These are phyloP conservation scores for Cornus kousa DNA, from an alignment of 148 eudicot species.

Conservation along the genomic window DNA sequence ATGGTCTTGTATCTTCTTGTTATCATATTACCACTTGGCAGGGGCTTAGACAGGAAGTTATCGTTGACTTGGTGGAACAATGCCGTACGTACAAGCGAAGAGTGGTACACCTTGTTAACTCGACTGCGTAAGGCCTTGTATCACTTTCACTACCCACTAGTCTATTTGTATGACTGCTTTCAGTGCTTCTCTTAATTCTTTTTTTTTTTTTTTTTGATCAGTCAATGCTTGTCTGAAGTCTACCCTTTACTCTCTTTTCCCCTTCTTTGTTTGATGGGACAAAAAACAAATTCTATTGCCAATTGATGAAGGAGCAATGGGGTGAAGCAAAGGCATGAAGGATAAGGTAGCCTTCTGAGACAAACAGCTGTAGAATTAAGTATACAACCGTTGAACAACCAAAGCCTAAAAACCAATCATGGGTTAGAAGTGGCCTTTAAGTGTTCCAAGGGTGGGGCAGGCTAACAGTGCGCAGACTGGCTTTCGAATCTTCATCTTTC, in stretches of 20 bases:
- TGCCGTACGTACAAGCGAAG: slow-evolving; percentile 92
- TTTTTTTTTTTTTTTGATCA: neutral
- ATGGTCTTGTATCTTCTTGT: neutral
- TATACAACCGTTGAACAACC: too few relatives aligned
- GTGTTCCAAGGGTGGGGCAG: too few relatives aligned
- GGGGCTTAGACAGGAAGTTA: slow-evolving; percentile 88
- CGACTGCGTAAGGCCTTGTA: slow-evolving; percentile 84
- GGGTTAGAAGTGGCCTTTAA: too few relatives aligned
- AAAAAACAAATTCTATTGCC: neutral
- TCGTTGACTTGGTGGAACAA: slow-evolving; percentile 91
- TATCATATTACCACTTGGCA: slow-evolving; percentile 25
- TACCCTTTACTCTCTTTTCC: neutral
- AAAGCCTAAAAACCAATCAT: neutral
- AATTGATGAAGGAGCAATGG: too few relatives aligned
- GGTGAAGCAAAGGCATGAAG: neutral
- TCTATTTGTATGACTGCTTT: neutral
- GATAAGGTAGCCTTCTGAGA: neutral
- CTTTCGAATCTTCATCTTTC: too few relatives aligned
- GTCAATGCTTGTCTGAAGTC: too few relatives aligned
- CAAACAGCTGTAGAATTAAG: neutral
- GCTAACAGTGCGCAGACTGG: too few relatives aligned
- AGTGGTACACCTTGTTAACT: slow-evolving; percentile 94
- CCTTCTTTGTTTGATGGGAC: neutral
- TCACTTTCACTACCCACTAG: slow-evolving; percentile 4
- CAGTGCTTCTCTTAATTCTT: neutral